Base-by-base conservation (phyloP, 352 stramenopile species). In the Globisporangium abappressorium region DNA sequence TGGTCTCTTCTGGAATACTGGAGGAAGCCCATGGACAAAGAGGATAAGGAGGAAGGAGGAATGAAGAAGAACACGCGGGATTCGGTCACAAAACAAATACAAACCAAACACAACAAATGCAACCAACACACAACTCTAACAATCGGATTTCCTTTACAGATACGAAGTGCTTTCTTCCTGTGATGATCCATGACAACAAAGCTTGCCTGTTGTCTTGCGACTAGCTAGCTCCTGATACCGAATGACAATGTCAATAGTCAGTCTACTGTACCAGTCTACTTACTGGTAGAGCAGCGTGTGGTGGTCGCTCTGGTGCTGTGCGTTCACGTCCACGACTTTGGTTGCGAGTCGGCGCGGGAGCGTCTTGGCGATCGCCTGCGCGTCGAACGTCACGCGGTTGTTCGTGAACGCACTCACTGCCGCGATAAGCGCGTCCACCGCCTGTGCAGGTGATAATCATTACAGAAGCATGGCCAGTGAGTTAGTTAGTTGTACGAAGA, bases 271-370 rank as follows among this genome's bases (percentile, higher is more conserved):
- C 15, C n/a, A 9, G 14, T 49, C 24, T 58, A 38, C 57, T 83
- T 58, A 38, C 57, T 83, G 78, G 67, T 85, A 87, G 33, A 87
- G 76, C 69, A 85, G 63, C 1, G 73, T 66, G 28, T 84, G 68
- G 28, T 78, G 64, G 14, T 84, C 79, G 26, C 70, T 64, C 60
- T 65, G n/a, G 38, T 66, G 69, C 54, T 57, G 24, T 14, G 62
- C 64, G 20, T 62, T 60, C 34, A 53, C 62, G 51, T 66, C 33
- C 5, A 70, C 59, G 8, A 57, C 36, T 55, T 80, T 81, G 60
- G 80, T 72, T 34, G 73, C 66, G 64, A 76, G 62, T 59, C 81
- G 26, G 5, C 30, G 64, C 26, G 77, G 75, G 55, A 86, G 54
- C 34, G 68, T 57, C 15, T 58, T 70, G 55, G 80, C 68, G 59